A percentile compares a stretch with the other conserved stretches of the same genome.
These are phyloP conservation scores for Trypanosomatidae sp. DNA, from an alignment of 208 protist genomes.

Conservation along the genomic window DNA sequence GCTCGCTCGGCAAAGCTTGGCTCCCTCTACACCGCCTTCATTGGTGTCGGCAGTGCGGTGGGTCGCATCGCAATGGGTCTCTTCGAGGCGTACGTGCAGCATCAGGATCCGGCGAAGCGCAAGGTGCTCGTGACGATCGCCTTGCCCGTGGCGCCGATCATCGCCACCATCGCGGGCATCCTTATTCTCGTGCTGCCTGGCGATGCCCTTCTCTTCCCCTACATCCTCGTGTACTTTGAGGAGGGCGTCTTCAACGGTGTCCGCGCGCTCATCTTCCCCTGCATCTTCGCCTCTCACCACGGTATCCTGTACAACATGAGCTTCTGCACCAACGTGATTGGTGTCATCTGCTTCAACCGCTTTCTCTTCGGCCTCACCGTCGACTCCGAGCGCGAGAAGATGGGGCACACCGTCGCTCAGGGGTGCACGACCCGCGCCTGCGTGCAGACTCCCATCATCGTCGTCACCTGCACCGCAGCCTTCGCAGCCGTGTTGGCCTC, in stretches of 20 bases:
- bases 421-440: slow-evolving; percentile 45
- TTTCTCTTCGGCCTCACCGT: slow-evolving; percentile 62
- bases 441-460: slow-evolving; percentile 49
- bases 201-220: slow-evolving; percentile 56
- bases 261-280: slow-evolving; percentile 64
- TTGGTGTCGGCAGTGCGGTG: slow-evolving; percentile 57
- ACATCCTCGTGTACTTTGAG: slow-evolving; percentile 72
- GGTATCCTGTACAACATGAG: slow-evolving; percentile 67
- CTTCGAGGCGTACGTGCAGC: slow-evolving; percentile 70
- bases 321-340: slow-evolving; percentile 56
- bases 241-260: slow-evolving; percentile 59
- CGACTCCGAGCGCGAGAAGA: slow-evolving; percentile 49
- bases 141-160: slow-evolving; percentile 42
- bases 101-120: slow-evolving; percentile 43
- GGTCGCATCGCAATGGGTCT: slow-evolving; percentile 55
- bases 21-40: slow-evolving; percentile 66
- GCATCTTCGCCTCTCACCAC: slow-evolving; percentile 48
- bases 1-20: slow-evolving; percentile 33
- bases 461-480: slow-evolving; percentile 40
- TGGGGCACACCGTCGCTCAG: slow-evolving; percentile 28
- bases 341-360: slow-evolving; percentile 69
- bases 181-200: slow-evolving; percentile 63
- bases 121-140: slow-evolving; percentile 49
- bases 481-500: slow-evolving; percentile 31
- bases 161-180: slow-evolving; percentile 50